Conservation (phyloP, 495 filamentous ascomycete species). For the Podospora didyma region DNA sequence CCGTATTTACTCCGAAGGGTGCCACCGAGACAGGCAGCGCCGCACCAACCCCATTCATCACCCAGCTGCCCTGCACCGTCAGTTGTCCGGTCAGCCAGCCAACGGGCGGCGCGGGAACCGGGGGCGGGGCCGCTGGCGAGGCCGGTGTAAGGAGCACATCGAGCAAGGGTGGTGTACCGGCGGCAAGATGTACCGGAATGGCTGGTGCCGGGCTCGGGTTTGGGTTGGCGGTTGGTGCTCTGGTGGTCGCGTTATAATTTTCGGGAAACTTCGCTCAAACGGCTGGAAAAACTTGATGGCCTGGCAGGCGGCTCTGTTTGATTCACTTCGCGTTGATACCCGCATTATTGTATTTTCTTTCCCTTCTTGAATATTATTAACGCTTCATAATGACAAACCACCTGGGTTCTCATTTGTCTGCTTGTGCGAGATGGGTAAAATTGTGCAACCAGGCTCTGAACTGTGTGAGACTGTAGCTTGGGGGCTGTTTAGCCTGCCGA, state of each 20-base stretch:
- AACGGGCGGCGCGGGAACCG: neutral
- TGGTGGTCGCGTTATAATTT: constrained; percentile 3
- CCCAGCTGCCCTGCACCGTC: constrained; percentile 29
- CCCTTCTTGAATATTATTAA: neutral
- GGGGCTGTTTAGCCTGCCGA: no score
- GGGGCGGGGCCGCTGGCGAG: neutral
- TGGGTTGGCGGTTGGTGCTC: constrained; percentile 9
- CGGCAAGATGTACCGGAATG: constrained; percentile 17
- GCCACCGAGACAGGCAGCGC: constrained; percentile 10
- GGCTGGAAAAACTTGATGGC: neutral
- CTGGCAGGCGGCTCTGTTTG: neutral
- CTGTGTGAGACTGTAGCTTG: no score
- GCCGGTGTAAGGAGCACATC: neutral
- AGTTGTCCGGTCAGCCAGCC: constrained; percentile 17
- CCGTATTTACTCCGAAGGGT: constrained; percentile 34
- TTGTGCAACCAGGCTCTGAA: no score
- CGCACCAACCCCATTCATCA: constrained; percentile 17
- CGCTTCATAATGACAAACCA: neutral
- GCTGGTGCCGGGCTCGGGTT: constrained; percentile 7
- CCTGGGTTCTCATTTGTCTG: neutral
- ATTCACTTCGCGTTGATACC: neutral
- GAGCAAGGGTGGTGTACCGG: constrained; percentile 5
- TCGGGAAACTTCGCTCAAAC: neutral
- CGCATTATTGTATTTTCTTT: neutral
- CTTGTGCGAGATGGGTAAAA: no score